Evolutionary conservation across 2,329 filamentous ascomycete genomes (phyloP), one percentile per base, ranked within the genome.

Genomic region (Aspergillus quadricinctus): DNA sequence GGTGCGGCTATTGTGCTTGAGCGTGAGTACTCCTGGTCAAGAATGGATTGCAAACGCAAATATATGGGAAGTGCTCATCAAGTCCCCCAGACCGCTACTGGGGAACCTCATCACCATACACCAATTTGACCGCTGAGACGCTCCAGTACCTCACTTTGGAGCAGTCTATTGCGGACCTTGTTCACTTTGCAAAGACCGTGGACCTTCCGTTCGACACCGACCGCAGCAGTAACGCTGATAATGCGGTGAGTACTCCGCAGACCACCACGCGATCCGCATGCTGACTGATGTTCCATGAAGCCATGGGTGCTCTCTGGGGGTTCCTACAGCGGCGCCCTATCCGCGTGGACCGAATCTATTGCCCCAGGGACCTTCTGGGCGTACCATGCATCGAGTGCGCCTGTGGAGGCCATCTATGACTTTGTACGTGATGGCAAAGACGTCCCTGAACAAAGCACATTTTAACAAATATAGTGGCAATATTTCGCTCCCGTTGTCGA

Each of bases 331-430:
- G 83, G 82, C 43, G 80, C 81, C 4, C 70, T 86, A 17, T 68
- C 81, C 1, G 82, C 81, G 0, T 85, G 82, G 82, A 81, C 77
- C 2, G 79, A 80, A 37, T 78, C 78, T 11, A 70, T 79, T 2
- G 70, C 76, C 1, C 81, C 82, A 0, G 83, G 80, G 6, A 84
- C 81, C 0, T 82, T 83, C 68, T 85, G 82, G 82, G 82, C 82
- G 1, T 85, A 85, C 60, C 81, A 83, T 66, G 73, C 82, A 3
- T 81, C 80, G 29, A 81, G 79, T 65, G 83, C 78, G 0, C 80
- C 81, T 0, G 81, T 85, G 1, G 70, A 86, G 61, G 78, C 80
- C 1, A 77, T 85, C 35, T 76, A 78, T 25, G 75, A 86, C 67
- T 84, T 80, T 64, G 73, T 76, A 46, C 40, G 65, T 57, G 48